A percentile compares a stretch with the other conserved stretches of the same genome.
These are phyloP conservation scores for Sporisorium graminicola DNA, from an alignment of 1,284 basidiomycete species.

Conservation along the genomic window DNA sequence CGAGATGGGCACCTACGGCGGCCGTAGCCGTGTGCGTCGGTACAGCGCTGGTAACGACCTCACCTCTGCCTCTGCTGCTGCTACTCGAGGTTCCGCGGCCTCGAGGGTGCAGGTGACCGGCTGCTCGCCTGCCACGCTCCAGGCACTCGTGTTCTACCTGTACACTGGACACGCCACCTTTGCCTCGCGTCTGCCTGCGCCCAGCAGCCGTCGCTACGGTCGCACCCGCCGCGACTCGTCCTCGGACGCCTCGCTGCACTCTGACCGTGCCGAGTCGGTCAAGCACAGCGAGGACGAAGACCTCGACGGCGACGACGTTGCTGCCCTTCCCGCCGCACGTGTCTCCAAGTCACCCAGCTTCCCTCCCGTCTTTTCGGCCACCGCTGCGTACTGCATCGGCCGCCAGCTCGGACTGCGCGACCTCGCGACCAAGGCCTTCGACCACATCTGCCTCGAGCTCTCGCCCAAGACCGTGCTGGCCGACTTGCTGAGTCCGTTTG, in stretches of 20 bases:
- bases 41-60: constrained; percentile 44
- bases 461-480: constrained; percentile 51
- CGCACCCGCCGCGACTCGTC: constrained; percentile 19
- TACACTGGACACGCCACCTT: constrained; percentile 60
- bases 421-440: constrained; percentile 49
- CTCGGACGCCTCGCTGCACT: constrained; percentile 20
- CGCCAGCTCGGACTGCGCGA: constrained; percentile 55
- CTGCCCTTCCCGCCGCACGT: background rate
- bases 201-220: constrained; percentile 21
- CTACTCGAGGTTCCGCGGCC: constrained; percentile 12
- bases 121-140: constrained; percentile 52
- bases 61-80: constrained; percentile 4
- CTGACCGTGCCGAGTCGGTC: constrained; percentile 22
- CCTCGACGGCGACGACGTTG: constrained; percentile 6
- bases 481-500: constrained; percentile 57
- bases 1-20: constrained; percentile 6
- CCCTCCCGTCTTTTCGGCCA: constrained; percentile 54
- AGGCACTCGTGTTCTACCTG: constrained; percentile 57
- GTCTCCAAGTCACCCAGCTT: constrained; percentile 35
- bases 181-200: constrained; percentile 28
- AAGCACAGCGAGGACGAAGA: constrained; percentile 19
- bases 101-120: constrained; percentile 42
- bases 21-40: constrained; percentile 27
- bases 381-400: constrained; percentile 57
- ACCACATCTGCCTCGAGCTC: constrained; percentile 51